A percentile compares a stretch with the other conserved stretches of the same genome.
Conservation (phyloP, 768 basidiomycete genomes). For the Cystoderma amianthinum region DNA sequence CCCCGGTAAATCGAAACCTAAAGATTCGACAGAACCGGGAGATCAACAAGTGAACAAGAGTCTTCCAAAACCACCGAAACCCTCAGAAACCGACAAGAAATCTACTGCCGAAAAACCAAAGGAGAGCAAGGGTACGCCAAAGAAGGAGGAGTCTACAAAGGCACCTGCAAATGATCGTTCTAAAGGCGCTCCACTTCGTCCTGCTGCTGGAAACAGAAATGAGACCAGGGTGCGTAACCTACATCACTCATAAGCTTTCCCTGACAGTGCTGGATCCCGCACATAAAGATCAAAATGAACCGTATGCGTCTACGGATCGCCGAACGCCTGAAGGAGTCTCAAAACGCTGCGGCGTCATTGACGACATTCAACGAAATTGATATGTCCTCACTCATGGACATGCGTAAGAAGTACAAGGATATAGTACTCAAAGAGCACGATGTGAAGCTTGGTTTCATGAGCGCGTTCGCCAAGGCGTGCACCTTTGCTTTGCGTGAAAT, state of each 20-base stretch:
- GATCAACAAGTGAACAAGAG: constrained; percentile 43
- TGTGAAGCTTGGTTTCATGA: constrained; percentile 98
- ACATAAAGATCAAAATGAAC: constrained; percentile 99
- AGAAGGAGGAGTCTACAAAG: constrained; percentile 21
- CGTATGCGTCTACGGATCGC: constrained; percentile 97
- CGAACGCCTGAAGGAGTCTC: constrained; percentile 95
- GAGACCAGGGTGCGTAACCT: constrained; percentile 74
- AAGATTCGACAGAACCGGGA: constrained; percentile 36
- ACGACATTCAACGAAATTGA: constrained; percentile 99
- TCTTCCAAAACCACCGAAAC: constrained; percentile 34
- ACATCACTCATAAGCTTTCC: background rate
- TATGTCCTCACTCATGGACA: constrained; percentile 92
- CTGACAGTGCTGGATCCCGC: constrained; percentile 1
- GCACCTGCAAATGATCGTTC: constrained; percentile 8
- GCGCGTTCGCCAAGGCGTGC: constrained; percentile 87
- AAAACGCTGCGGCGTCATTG: constrained; percentile 92
- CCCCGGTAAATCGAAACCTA: constrained; percentile 15
- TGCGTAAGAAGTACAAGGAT: constrained; percentile 95
- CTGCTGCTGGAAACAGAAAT: constrained; percentile 46
- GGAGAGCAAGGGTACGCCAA: constrained; percentile 24
- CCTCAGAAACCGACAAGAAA: constrained; percentile 26
- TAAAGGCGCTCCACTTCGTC: constrained; percentile 18
- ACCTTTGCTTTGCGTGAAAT: constrained; percentile 84
- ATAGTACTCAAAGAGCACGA: constrained; percentile 84
- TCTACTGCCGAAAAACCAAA: constrained; percentile 16